Percentiles rank a stretch among this genome's conserved stretches.
Conservation (phyloP, 306 rosid species). For the Vigna unguiculata region DNA sequence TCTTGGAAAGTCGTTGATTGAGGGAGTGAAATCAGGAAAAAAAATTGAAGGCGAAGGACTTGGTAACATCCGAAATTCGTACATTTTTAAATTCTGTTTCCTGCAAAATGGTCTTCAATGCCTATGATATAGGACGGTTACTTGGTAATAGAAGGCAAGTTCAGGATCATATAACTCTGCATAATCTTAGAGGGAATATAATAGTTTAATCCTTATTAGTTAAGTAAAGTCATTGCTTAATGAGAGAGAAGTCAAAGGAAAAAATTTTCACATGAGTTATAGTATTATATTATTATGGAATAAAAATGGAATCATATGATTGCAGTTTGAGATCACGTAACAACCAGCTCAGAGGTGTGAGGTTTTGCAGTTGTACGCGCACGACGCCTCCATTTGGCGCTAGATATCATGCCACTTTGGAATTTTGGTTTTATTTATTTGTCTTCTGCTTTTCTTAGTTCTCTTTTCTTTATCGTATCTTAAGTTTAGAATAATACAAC, state of each 20-base stretch:
- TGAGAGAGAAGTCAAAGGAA: constrained; percentile 15
- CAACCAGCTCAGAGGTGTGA: constrained; percentile 37
- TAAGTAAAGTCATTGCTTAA: background rate
- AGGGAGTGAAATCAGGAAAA: background rate
- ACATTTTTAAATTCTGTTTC: background rate
- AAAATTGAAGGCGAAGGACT: background rate
- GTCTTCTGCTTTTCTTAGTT: background rate
- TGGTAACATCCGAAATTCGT: background rate
- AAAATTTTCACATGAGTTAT: constrained; percentile 8
- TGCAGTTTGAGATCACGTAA: constrained; percentile 33
- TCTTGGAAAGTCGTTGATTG: constrained; percentile 5
- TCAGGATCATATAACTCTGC: background rate
- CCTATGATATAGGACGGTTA: background rate
- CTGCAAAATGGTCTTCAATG: background rate
- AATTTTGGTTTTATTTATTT: constrained; percentile 23
- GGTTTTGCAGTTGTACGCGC: constrained; percentile 45
- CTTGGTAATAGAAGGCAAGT: background rate
- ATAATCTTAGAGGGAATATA: background rate
- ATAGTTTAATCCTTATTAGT: background rate
- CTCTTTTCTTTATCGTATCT: background rate
- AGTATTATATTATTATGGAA: constrained; percentile 20
- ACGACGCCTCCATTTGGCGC: constrained; percentile 63
- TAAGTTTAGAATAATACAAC: background rate
- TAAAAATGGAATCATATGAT: constrained; percentile 33
- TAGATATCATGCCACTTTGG: constrained; percentile 17